Conservation (phyloP, 2,329 filamentous ascomycete species). For the Curvularia verruculosa region DNA sequence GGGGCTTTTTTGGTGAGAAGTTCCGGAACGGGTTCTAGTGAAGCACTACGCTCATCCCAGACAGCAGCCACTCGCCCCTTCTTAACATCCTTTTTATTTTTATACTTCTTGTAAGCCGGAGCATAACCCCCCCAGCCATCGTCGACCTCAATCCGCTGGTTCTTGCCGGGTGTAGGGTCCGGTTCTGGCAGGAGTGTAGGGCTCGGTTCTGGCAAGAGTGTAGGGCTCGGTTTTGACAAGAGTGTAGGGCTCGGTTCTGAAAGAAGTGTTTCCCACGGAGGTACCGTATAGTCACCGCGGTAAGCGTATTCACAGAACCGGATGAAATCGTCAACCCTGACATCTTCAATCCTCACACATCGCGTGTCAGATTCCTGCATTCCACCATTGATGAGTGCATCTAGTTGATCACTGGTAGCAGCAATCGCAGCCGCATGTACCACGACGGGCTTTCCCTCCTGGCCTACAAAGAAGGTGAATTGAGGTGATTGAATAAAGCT, state of each 20-base stretch:
- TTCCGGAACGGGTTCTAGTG: background rate
- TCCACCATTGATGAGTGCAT: background rate
- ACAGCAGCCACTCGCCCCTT: background rate
- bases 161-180: background rate
- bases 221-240: background rate
- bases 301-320: background rate
- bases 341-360: background rate
- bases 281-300: background rate
- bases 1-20: background rate
- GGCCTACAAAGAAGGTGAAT: background rate
- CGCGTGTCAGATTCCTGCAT: background rate
- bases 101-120: background rate
- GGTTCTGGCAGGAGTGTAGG: too few species aligned
- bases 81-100: background rate
- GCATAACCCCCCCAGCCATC: background rate
- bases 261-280: background rate
- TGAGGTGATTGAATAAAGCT: background rate
- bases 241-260: background rate
- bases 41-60: background rate
- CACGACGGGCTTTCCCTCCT: background rate
- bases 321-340: background rate
- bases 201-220: background rate
- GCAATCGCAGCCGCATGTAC: background rate
- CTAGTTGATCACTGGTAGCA: background rate
- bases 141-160: background rate